Evolutionary conservation across 306 rosid species (phyloP), one percentile per base, ranked within the genome.

Genomic region (Crataegus laevigata): DNA sequence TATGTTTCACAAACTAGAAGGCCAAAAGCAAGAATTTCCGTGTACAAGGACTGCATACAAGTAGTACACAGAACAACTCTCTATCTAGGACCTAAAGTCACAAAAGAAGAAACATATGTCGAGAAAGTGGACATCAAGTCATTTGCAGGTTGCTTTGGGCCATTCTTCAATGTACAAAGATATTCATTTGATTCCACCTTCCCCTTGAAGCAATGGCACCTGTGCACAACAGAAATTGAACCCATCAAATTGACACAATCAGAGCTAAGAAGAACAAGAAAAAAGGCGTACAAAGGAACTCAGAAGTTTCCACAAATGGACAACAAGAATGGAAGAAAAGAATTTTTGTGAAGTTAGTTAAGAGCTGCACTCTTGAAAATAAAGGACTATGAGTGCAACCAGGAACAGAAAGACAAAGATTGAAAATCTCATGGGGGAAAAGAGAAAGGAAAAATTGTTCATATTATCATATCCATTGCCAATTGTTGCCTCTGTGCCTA

Each of bases 101-200:
- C 73, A 80, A 24, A 77, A 73, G 78, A 11, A 77, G 74, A 69
- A 25, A 76, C 60, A 51, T 25, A 50, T 57, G 78, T 78, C 66
- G 51, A 75, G 72, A 80, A 82, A 77, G 85, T 82, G 81, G 79
- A 83, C 76, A 78, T 76, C 78, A 75, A 81, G 79, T 74, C 79
- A 78, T 84, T 83, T 77, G 81, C 83, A 68, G 78, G 83, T 79
- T 87, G 83, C 88, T 68, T 77, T 80, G 71, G 84, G 79, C 75
- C 84, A 75, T 85, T 85, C 96, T 86, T 94, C 96, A 91, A 83
- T 79, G 92, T 76, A 88, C 96, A 85, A 77, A 91, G 85, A 91
- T 85, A 80, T 93, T 91, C 90, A 89, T 55, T 85, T 75, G 87
- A 86, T 91, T 85, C 83, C 93, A 83, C 75, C 91, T 87, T 80